A percentile compares a stretch with the other conserved stretches of the same genome.
These are phyloP conservation scores for Exophiala viscosa DNA, from an alignment of 2,329 filamentous ascomycete genomes.

Conservation along the genomic window DNA sequence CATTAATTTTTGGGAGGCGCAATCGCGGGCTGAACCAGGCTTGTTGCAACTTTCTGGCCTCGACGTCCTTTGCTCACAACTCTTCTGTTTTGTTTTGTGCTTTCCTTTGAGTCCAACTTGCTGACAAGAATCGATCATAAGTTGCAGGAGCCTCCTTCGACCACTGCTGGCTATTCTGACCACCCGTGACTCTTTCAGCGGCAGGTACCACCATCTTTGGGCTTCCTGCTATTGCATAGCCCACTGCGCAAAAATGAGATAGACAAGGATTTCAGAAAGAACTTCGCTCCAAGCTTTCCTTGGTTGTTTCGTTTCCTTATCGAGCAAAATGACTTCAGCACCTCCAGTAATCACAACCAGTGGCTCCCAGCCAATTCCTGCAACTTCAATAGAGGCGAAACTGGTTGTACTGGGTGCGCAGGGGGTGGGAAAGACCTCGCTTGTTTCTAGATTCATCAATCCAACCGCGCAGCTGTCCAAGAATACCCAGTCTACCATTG, in stretches of 20 bases:
- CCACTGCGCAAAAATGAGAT: constrained; percentile 6
- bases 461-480: constrained; percentile 42
- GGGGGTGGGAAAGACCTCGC: constrained; percentile 52
- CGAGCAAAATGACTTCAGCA: constrained; percentile 14
- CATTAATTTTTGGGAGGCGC: too few species aligned
- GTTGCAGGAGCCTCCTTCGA: not conserved
- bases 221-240: constrained; percentile 1
- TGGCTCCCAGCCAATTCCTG: constrained; percentile 14
- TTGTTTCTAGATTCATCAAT: constrained; percentile 49
- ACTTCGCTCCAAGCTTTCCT: not conserved
- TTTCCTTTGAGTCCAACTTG: not conserved
- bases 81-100: not conserved
- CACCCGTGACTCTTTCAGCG: not conserved
- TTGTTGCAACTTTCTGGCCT: not conserved
- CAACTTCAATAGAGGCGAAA: constrained; percentile 43
- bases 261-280: constrained; percentile 2
- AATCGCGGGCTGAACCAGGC: not conserved
- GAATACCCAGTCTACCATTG: constrained; percentile 59
- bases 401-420: constrained; percentile 52
- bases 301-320: constrained; percentile 5
- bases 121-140: not conserved
- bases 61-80: not conserved
- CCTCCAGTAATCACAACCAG: constrained; percentile 9
- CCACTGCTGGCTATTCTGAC: constrained; percentile 2
- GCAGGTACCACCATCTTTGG: not conserved